phyloP scores from a whole-genome alignment of 208 protist species.

The Crithidia thermophila region DNA sequence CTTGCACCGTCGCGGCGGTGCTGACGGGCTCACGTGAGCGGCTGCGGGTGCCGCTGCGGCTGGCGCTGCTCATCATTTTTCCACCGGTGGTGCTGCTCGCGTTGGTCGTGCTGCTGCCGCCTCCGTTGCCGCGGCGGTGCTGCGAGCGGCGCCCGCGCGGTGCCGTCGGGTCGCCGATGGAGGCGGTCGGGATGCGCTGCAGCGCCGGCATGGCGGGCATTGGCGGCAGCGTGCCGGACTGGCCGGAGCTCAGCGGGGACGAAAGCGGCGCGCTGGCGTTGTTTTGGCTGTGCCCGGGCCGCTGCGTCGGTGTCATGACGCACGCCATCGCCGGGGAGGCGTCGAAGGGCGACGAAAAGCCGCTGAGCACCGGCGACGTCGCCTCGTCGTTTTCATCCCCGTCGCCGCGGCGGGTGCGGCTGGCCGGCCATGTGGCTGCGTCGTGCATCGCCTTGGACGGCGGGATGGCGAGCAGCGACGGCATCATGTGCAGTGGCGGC shows the following conservation, averaged over 20 bases:
- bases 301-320: background rate
- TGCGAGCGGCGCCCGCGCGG: conserved; percentile 8
- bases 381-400: background rate
- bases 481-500: background rate
- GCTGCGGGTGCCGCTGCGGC: background rate
- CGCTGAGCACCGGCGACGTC: background rate
- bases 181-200: background rate
- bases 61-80: background rate
- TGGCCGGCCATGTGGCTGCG: background rate
- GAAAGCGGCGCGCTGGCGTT: background rate
- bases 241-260: background rate
- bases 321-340: background rate
- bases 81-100: background rate
- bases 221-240: background rate
- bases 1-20: too few relatives aligned
- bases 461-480: background rate
- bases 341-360: conserved; percentile 9
- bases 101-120: background rate
- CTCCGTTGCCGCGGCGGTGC: background rate
- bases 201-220: background rate
- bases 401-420: too few relatives aligned
- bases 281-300: background rate
- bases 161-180: background rate
- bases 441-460: background rate
- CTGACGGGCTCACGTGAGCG: conserved; percentile 5